A percentile compares a stretch with the other conserved stretches of the same genome.
Evolutionary conservation across 495 filamentous ascomycete species (phyloP).

Genomic region (Talaromyces nanjingensis): DNA sequence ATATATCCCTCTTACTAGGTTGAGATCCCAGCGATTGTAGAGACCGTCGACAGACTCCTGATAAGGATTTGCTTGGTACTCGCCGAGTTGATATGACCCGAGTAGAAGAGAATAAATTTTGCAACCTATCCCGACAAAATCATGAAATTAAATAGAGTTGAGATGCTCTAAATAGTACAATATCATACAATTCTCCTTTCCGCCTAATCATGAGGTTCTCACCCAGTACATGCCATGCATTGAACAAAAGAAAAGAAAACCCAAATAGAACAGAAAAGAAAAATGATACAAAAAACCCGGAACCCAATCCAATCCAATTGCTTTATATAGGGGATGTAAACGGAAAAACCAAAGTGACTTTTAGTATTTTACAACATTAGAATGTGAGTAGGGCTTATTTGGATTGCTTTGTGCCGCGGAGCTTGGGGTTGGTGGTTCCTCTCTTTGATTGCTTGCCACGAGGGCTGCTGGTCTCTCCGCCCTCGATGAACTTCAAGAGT

Average conservation of each 20-base stretch:
- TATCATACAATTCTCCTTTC: constrained; percentile 3
- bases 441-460: constrained; percentile 61
- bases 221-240: constrained; percentile 10
- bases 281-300: neutral
- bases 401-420: constrained; percentile 45
- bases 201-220: constrained; percentile 5
- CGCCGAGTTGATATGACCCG: neutral
- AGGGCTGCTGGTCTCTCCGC: constrained; percentile 48
- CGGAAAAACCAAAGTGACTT: neutral
- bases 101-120: neutral
- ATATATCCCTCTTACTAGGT: neutral
- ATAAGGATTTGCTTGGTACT: neutral
- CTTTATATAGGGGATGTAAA: neutral
- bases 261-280: neutral
- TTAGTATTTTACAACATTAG: constrained; percentile 9
- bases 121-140: neutral
- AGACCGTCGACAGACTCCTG: neutral
- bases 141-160: constrained; percentile 2
- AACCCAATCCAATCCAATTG: neutral
- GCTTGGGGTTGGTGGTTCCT: constrained; percentile 64
- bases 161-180: constrained; percentile 9
- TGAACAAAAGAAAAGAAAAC: neutral
- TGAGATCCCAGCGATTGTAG: neutral
- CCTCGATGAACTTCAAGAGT: constrained; percentile 80
- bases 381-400: neutral